Conservation (phyloP, 2,329 filamentous ascomycete genomes). For the Sporothrix luriei region DNA sequence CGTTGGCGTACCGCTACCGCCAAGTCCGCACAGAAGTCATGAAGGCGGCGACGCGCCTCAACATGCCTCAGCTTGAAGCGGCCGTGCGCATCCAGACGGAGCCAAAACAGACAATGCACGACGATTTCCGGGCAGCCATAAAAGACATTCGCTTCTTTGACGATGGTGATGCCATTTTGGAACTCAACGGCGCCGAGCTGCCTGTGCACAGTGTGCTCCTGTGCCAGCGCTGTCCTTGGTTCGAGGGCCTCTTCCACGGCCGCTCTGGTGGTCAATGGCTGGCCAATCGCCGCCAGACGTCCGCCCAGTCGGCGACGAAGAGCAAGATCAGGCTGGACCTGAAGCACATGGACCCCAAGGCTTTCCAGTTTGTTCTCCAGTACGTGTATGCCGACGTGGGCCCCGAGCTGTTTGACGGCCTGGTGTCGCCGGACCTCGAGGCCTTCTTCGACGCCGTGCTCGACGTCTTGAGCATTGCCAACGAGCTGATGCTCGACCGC, state of each 20-base stretch:
- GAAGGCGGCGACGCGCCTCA: constrained; percentile 64
- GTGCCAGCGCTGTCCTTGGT: constrained; percentile 87
- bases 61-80: constrained; percentile 71
- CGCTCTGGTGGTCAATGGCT: constrained; percentile 85
- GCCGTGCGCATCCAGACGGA: constrained; percentile 74
- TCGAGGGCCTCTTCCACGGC: constrained; percentile 86
- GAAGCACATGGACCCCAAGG: constrained; percentile 71
- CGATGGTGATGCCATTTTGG: constrained; percentile 76
- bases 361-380: constrained; percentile 77
- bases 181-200: constrained; percentile 73
- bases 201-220: constrained; percentile 76
- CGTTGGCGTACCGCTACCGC: constrained; percentile 72
- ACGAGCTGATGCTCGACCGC: constrained; percentile 93
- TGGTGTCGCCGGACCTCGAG: constrained; percentile 71
- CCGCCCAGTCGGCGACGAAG: constrained; percentile 39
- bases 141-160: constrained; percentile 71
- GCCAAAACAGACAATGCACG: constrained; percentile 64
- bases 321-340: constrained; percentile 71
- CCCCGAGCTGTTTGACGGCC: constrained; percentile 76
- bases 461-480: constrained; percentile 85
- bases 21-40: constrained; percentile 84
- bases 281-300: constrained; percentile 61
- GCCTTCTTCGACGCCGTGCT: constrained; percentile 87
- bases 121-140: constrained; percentile 71
- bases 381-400: constrained; percentile 85